A percentile compares a stretch with the other conserved stretches of the same genome.
These are phyloP conservation scores for Lagenaria siceraria DNA, from an alignment of 306 rosid genomes.

Conservation along the genomic window DNA sequence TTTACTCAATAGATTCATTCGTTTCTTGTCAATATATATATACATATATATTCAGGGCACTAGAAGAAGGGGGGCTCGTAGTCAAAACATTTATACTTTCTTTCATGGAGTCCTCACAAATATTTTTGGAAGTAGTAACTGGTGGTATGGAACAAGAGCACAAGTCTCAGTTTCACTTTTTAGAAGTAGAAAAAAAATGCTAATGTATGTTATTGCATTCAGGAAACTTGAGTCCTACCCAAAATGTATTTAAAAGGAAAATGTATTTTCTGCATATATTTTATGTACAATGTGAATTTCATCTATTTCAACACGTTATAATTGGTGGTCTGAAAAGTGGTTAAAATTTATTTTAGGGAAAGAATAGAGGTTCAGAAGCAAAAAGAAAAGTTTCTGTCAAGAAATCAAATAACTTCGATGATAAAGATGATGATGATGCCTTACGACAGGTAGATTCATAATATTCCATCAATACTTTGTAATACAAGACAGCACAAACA, in stretches of 20 bases:
- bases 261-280: background rate
- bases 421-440: slow-evolving; percentile 52
- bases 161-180: background rate
- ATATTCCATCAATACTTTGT: background rate
- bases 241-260: background rate
- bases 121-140: background rate
- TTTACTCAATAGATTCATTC: background rate
- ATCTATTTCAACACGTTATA: background rate
- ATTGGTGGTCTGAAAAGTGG: background rate
- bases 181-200: background rate
- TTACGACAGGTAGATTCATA: slow-evolving; percentile 37
- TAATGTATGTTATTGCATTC: background rate
- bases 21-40: background rate
- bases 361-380: slow-evolving; percentile 27
- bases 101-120: background rate
- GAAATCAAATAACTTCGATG: slow-evolving; percentile 12
- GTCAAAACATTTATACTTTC: background rate
- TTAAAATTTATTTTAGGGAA: slow-evolving; percentile 21
- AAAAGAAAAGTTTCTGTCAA: slow-evolving; percentile 27
- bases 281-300: background rate
- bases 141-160: background rate
- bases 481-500: slow-evolving; percentile 4
- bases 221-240: background rate
- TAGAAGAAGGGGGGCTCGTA: background rate
- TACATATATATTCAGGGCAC: background rate